Conservation (phyloP, 2,329 filamentous ascomycete genomes). For the Ploettnerulaceae sp. region DNA sequence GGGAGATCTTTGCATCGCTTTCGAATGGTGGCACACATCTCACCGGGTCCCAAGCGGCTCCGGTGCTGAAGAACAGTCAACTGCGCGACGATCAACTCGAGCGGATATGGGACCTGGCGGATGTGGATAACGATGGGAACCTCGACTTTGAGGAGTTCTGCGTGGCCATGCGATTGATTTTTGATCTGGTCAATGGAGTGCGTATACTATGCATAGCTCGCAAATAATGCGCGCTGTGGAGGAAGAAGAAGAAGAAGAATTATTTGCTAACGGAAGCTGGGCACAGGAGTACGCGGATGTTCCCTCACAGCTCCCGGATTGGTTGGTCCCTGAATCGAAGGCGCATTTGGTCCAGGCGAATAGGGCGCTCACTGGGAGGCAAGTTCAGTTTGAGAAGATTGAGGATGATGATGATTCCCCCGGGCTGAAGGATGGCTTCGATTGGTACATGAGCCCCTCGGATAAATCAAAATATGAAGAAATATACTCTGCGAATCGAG, state of each 20-base stretch:
- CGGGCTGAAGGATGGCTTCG: conserved; percentile 91
- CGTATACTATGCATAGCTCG: conserved; percentile 31
- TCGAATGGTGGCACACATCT: conserved; percentile 59
- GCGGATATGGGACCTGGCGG: conserved; percentile 92
- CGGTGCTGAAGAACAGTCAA: conserved; percentile 68
- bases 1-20: conserved; percentile 72
- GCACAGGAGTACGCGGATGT: conserved; percentile 81
- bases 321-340: conserved; percentile 95
- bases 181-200: conserved; percentile 94
- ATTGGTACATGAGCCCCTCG: conserved; percentile 96
- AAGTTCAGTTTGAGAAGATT: conserved; percentile 78
- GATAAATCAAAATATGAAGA: conserved; percentile 95
- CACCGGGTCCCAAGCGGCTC: conserved; percentile 64
- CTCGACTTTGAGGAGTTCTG: conserved; percentile 99
- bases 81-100: conserved; percentile 83
- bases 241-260: too few species aligned
- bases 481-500: conserved; percentile 90
- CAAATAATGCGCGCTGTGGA: too few species aligned
- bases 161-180: conserved; percentile 96
- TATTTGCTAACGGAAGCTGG: conserved; percentile 6
- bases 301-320: conserved; percentile 81
- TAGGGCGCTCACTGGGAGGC: conserved; percentile 72
- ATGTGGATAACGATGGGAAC: conserved; percentile 95
- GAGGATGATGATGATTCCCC: conserved; percentile 77
- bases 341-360: conserved; percentile 82